Evolutionary conservation across 73 alveolate species (phyloP), one percentile per base, ranked within the genome.

Genomic region (Breviolum minutum): DNA sequence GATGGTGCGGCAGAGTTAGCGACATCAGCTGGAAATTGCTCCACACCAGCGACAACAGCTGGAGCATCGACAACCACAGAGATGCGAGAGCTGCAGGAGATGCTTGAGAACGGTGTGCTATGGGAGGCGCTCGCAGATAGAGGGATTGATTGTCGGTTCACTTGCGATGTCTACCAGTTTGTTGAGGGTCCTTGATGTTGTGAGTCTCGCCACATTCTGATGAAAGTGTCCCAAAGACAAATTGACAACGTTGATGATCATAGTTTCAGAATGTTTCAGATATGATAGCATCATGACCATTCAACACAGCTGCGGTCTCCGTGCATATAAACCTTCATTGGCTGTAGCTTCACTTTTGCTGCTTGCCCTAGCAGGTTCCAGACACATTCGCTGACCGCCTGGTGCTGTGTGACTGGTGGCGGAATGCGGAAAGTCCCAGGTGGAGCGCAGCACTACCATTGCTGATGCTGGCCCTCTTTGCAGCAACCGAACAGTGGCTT

Each of bases 381-480:
- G 86, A 77, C 86, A 77, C 86, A 16, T 81, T 32, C 19, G 90
- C 66, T n/a, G 90, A 81, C 22, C 90, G 90, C 70, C 40, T 81
- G 90, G 90, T 48, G 70, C 90, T 40, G 30, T 81, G 68, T 32
- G 30, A 54, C 68, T 81, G 90, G 90, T 81, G 90, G 90, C 70
- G 54, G 29, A 17, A 81, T 24, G 70, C 29, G 66, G 70, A 16
- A 13, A 19, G 30, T 30, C 48, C 66, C 90, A 2, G 70, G 27
- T 54, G 90, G 86, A 77, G 62, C 63, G 63, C 63, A 13, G 63
- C 63, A n/a, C 26, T 77, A 62, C 86, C 86, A 0, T 24, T 81
- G 90, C 90, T 81, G 40, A 12, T 81, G 90, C 90, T 81, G 40
- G 90, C 90, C 5, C 29, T 81, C 70, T 69, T 81, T 32, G 90